phyloP scores from a whole-genome alignment of 768 basidiomycete genomes.

The Hemileccinum rubropunctum region DNA sequence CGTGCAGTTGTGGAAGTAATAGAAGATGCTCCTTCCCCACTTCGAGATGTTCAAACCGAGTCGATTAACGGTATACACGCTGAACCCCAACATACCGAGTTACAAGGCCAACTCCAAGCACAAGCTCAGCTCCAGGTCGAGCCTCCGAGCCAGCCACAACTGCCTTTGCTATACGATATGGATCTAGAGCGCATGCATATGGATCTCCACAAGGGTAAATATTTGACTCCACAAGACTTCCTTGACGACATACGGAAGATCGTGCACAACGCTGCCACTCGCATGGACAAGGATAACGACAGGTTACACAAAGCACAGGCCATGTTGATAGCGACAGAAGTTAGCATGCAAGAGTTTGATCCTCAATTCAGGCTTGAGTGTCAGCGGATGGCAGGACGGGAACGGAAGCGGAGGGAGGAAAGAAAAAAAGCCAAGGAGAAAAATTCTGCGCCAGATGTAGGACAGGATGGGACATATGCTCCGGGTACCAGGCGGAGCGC shows the following conservation, averaged over 20 bases:
- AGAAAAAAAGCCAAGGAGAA: conserved; percentile 37
- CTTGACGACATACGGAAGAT: conserved; percentile 80
- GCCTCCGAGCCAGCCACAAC: conserved; percentile 33
- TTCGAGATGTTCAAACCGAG: conserved; percentile 31
- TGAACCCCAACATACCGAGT: conserved; percentile 17
- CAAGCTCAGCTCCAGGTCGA: conserved; percentile 35
- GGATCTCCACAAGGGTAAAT: conserved; percentile 79
- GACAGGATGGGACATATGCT: conserved; percentile 34
- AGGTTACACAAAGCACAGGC: conserved; percentile 79
- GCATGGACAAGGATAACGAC: conserved; percentile 64
- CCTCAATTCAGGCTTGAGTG: conserved; percentile 77
- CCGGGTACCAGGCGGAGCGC: conserved; percentile 68
- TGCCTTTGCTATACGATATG: conserved; percentile 71
- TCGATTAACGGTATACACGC: conserved; percentile 37
- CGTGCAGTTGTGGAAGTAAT: conserved; percentile 46
- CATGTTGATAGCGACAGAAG: conserved; percentile 83
- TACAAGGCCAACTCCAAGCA: conserved; percentile 34
- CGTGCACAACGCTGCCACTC: conserved; percentile 66
- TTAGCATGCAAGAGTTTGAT: conserved; percentile 86
- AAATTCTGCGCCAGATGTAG: conserved; percentile 19
- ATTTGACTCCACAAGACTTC: conserved; percentile 87
- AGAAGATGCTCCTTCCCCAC: conserved; percentile 26
- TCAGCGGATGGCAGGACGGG: conserved; percentile 78
- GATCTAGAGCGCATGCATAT: conserved; percentile 90
- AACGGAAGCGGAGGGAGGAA: conserved; percentile 64